A percentile compares a stretch with the other conserved stretches of the same genome.
These are phyloP conservation scores for Candolleomyces efflorescens DNA, from an alignment of 768 basidiomycete species.

Conservation along the genomic window DNA sequence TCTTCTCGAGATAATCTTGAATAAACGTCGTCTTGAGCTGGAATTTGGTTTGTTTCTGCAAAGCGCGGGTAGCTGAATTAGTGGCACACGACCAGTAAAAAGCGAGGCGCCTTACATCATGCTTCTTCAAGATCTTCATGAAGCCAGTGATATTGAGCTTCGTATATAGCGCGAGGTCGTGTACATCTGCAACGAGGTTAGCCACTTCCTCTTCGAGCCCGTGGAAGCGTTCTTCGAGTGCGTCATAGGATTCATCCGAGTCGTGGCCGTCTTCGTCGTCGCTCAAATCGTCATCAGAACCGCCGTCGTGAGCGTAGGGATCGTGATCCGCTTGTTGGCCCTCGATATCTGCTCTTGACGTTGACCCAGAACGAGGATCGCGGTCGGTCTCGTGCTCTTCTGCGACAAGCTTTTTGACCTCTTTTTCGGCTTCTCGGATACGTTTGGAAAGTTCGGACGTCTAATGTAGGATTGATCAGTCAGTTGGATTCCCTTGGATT, in stretches of 20 bases:
- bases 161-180: constrained; percentile 87
- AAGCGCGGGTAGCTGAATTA: no score
- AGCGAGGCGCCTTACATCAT: constrained; percentile 58
- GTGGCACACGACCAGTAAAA: not conserved
- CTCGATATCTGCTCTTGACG: constrained; percentile 42
- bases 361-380: not conserved
- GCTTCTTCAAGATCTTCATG: constrained; percentile 99
- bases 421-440: constrained; percentile 78
- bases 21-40: constrained; percentile 85
- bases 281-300: constrained; percentile 64
- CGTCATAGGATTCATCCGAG: constrained; percentile 57
- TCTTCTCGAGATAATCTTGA: constrained; percentile 87
- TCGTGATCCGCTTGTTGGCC: constrained; percentile 42
- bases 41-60: constrained; percentile 86
- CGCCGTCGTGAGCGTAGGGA: constrained; percentile 54
- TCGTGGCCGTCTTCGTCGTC: constrained; percentile 33
- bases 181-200: constrained; percentile 87
- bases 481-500: not conserved
- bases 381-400: constrained; percentile 34
- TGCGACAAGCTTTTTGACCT: constrained; percentile 73
- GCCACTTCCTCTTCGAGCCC: constrained; percentile 92
- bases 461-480: constrained; percentile 31
- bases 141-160: constrained; percentile 99
- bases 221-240: constrained; percentile 83
- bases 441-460: constrained; percentile 77